Evolutionary conservation across 1,139 yeast species (phyloP), one percentile per base, ranked within the genome.

Genomic region (Eremothecium cymbalariae): DNA sequence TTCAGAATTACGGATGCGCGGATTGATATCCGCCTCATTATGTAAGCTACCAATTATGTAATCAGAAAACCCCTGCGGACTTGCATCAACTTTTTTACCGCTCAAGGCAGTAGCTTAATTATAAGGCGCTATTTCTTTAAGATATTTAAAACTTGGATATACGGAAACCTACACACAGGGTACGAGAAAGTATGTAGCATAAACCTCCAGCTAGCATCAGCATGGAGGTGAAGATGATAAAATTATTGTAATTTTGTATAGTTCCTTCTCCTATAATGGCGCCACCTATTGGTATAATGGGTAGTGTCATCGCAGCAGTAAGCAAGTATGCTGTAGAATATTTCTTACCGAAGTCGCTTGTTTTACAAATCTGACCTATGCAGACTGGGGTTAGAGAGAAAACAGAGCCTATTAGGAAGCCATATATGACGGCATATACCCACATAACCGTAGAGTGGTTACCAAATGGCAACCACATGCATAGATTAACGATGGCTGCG

Each of bases 331-430:
- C 57, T 1, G 71, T 62, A 2, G 72, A 71, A 43, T 65, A 68
- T 14, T 67, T 44, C 41, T 61, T 62, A 2, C 74, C 77, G 45
- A 70, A 69, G 40, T 70, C 71, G 24, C 59, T 54, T 2, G 72
- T 68, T 16, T 59, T 56, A n/a, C 70, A 65, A 13, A 72, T 66
- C 26, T 67, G 70, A 1, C 72, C 68, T 18, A 70, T 61, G 47
- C 77, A 71, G 6, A 66, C 67, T 2, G 76, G 75, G 2, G 73
- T 63, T 36, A 70, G 37, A 5, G 72, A 60, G 34, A 71, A 48
- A 6, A 56, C 50, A 2, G 60, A 49, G 7, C 60, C 59, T 8
- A 57, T 49, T 6, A 50, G 43, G 38, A 62, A 61, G 4, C 67
- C 67, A 45, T 60, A 62, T 3, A 57, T 38, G 16, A 52, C 49